Evolutionary conservation across 495 filamentous ascomycete species (phyloP).

Genomic region (Podospora conica): DNA sequence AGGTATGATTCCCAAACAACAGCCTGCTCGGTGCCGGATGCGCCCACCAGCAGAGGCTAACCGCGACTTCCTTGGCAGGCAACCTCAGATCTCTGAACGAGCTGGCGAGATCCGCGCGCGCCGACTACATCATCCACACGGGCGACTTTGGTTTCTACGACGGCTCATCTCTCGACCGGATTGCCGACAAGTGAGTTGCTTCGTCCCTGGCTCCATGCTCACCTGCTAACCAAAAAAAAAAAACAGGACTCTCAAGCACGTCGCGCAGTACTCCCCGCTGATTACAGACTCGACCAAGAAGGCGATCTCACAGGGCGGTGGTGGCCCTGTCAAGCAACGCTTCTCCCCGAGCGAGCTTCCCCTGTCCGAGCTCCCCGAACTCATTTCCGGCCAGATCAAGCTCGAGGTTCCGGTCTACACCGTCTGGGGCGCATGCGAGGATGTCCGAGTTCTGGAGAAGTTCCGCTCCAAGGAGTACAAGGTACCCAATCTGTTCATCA

Average conservation of each 20-base stretch:
- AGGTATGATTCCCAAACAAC: constrained; percentile 51
- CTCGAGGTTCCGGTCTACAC: constrained; percentile 97
- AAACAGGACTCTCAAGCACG: constrained; percentile 88
- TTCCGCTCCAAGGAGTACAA: constrained; percentile 98
- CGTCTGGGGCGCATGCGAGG: constrained; percentile 98
- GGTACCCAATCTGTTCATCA: constrained; percentile 93
- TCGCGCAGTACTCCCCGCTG: constrained; percentile 95
- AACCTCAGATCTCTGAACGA: constrained; percentile 95
- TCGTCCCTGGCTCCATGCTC: background rate
- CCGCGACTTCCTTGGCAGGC: constrained; percentile 46
- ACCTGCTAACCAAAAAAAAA: background rate
- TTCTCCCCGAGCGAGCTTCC: constrained; percentile 75
- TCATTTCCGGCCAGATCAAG: constrained; percentile 80
- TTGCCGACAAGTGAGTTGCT: constrained; percentile 89
- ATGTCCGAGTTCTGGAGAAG: constrained; percentile 96
- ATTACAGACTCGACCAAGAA: constrained; percentile 85
- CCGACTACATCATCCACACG: constrained; percentile 95
- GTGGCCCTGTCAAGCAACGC: constrained; percentile 71
- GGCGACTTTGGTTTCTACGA: constrained; percentile 99
- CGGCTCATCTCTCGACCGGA: constrained; percentile 87
- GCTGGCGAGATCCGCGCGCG: constrained; percentile 83
- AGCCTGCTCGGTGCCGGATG: background rate
- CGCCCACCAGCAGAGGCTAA: background rate
- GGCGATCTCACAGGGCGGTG: constrained; percentile 55
- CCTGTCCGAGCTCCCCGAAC: constrained; percentile 88